phyloP scores from a whole-genome alignment of 495 filamentous ascomycete genomes.

The Hypomontagnella submonticulosa region DNA sequence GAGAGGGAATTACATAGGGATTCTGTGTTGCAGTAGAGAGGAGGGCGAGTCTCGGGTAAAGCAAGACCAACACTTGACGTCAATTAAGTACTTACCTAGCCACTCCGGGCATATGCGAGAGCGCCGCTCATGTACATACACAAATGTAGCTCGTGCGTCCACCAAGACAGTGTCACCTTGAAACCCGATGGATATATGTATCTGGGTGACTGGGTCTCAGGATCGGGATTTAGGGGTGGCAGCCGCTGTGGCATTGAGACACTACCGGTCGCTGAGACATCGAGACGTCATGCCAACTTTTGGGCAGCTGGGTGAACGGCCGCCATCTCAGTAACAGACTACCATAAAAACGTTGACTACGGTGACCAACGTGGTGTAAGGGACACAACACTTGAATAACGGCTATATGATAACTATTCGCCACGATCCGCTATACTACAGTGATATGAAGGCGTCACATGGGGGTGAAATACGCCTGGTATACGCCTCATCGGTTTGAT shows the following conservation, averaged over 20 bases:
- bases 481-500: too few relatives aligned
- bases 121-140: neutral
- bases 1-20: conserved; percentile 9
- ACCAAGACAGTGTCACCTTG: conserved; percentile 41
- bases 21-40: conserved; percentile 3
- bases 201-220: conserved; percentile 23
- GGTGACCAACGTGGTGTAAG: too few relatives aligned
- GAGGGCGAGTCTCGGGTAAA: neutral
- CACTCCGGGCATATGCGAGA: neutral
- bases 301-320: too few relatives aligned
- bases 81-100: neutral
- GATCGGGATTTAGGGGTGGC: conserved; percentile 40
- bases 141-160: conserved; percentile 18
- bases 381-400: too few relatives aligned
- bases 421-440: too few relatives aligned
- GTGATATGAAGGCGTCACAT: too few relatives aligned
- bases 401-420: too few relatives aligned
- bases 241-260: conserved; percentile 30
- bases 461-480: neutral
- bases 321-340: too few relatives aligned
- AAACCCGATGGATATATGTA: conserved; percentile 27
- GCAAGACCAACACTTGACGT: conserved; percentile 12
- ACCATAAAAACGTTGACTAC: too few relatives aligned
- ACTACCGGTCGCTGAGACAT: conserved; percentile 32
- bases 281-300: conserved; percentile 28